Percentiles rank a stretch among this genome's conserved stretches.
These are phyloP conservation scores for Talaromyces trachyspermus DNA, from an alignment of 495 filamentous ascomycete species.

Conservation along the genomic window DNA sequence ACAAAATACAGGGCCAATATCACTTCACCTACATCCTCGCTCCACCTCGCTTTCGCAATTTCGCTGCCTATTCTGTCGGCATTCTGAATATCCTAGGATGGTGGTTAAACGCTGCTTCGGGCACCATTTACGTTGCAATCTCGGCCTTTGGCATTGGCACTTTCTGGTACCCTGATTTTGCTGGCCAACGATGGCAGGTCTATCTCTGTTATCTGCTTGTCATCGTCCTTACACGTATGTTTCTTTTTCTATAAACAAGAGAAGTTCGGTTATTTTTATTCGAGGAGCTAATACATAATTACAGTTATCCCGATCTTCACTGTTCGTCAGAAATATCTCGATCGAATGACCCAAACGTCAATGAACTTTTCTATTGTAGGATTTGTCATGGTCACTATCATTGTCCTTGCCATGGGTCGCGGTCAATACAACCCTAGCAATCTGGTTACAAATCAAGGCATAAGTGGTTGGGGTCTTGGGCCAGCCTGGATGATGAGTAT, in stretches of 20 bases:
- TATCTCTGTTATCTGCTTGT: conserved; percentile 17
- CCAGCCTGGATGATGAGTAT: conserved; percentile 20
- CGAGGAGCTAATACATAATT: too few species aligned
- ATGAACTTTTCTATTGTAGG: conserved; percentile 18
- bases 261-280: background rate
- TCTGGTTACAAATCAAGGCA: conserved; percentile 14
- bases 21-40: conserved; percentile 28
- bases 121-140: conserved; percentile 3
- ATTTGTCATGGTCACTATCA: conserved; percentile 11
- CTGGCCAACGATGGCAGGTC: conserved; percentile 13
- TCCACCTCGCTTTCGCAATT: conserved; percentile 13
- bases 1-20: conserved; percentile 18
- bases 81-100: conserved; percentile 23
- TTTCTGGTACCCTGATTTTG: conserved; percentile 13
- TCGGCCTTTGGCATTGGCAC: conserved; percentile 13
- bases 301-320: conserved; percentile 15
- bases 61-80: conserved; percentile 24
- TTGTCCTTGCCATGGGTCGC: conserved; percentile 14
- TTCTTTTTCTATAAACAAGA: background rate
- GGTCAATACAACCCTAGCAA: conserved; percentile 11
- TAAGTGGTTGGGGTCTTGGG: conserved; percentile 18
- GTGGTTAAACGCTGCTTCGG: conserved; percentile 19
- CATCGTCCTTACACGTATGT: conserved; percentile 9
- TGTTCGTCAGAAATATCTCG: conserved; percentile 10
- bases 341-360: conserved; percentile 14